phyloP scores from a whole-genome alignment of 1,284 basidiomycete genomes.

The Cryptococcus depauperatus region DNA sequence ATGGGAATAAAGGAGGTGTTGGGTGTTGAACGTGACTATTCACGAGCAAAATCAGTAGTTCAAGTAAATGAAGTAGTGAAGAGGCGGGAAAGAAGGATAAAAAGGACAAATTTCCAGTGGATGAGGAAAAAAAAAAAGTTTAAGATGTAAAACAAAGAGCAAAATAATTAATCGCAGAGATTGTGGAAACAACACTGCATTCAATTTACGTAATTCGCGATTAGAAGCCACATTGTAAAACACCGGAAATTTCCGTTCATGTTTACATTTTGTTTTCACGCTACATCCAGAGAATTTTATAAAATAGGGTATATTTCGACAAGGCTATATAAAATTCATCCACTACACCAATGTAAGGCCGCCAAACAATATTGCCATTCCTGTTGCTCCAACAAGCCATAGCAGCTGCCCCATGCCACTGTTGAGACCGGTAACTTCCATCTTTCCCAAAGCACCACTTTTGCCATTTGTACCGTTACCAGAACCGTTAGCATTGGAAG shows the following conservation, averaged over 20 bases:
- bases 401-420: conserved; percentile 1
- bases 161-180: too few species aligned
- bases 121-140: background rate
- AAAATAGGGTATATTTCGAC: too few species aligned
- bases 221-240: too few species aligned
- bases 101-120: background rate
- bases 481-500: conserved; percentile 1
- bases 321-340: too few species aligned
- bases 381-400: background rate
- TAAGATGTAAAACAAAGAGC: background rate
- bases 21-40: too few species aligned
- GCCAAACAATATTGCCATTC: conserved; percentile 1
- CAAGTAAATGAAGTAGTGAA: background rate
- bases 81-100: background rate
- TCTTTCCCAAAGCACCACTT: background rate
- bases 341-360: conserved; percentile 3
- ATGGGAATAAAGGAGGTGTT: background rate
- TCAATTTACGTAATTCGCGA: too few species aligned
- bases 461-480: conserved; percentile 6
- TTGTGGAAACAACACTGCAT: too few species aligned
- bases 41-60: background rate
- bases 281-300: too few species aligned
- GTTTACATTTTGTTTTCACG: too few species aligned
- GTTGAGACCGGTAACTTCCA: conserved; percentile 4
- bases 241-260: too few species aligned